Evolutionary conservation across 768 basidiomycete genomes (phyloP).

Genomic region (Psilocybe subaeruginosa): DNA sequence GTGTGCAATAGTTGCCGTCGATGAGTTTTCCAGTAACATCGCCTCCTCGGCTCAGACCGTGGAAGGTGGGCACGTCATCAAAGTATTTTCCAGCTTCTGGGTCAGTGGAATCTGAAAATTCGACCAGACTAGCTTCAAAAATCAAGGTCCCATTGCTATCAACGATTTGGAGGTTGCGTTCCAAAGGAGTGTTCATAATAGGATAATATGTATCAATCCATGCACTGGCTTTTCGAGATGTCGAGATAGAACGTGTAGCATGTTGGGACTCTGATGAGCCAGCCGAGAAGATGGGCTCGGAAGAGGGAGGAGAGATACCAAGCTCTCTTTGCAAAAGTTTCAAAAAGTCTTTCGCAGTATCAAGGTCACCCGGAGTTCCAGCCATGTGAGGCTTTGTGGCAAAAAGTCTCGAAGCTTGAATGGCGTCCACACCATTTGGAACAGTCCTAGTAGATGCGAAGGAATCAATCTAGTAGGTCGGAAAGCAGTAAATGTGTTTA

Average conservation of each 20-base stretch:
- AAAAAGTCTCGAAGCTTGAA: constrained; percentile 53
- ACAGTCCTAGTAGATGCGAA: constrained; percentile 37
- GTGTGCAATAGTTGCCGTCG: constrained; percentile 83
- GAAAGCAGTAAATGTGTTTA: neutral
- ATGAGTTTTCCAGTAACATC: constrained; percentile 69
- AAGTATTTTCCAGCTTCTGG: constrained; percentile 70
- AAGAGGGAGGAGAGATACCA: constrained; percentile 42
- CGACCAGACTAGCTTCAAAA: constrained; percentile 42
- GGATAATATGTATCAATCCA: constrained; percentile 91
- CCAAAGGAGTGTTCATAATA: constrained; percentile 75
- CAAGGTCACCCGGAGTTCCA: constrained; percentile 57
- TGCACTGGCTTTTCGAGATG: constrained; percentile 43
- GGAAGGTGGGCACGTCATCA: constrained; percentile 77
- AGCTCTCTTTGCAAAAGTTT: constrained; percentile 65
- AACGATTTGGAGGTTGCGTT: constrained; percentile 67
- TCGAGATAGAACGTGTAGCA: constrained; percentile 60
- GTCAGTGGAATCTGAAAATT: constrained; percentile 57
- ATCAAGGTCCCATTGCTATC: constrained; percentile 51
- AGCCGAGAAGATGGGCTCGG: constrained; percentile 64
- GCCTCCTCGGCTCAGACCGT: constrained; percentile 80
- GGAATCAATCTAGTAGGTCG: neutral
- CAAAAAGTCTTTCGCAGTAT: constrained; percentile 65
- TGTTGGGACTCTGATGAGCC: constrained; percentile 66
- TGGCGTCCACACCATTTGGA: constrained; percentile 55
- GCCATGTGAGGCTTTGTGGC: constrained; percentile 71